phyloP scores from a whole-genome alignment of 2,329 filamentous ascomycete species.

The Fusarium illudens region DNA sequence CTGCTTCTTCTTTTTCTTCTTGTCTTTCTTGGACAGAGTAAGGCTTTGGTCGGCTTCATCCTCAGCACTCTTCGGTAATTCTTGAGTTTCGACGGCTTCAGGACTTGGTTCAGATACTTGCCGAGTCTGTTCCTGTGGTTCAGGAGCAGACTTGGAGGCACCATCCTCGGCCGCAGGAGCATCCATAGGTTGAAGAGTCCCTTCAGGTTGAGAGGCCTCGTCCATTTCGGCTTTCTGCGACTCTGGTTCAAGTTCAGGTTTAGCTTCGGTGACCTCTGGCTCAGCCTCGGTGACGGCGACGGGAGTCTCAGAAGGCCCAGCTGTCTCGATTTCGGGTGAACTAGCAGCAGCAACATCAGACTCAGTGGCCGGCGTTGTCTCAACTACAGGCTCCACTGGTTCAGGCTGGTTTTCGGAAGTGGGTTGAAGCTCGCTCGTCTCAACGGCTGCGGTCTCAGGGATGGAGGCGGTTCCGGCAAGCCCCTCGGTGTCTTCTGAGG shows the following conservation, averaged over 20 bases:
- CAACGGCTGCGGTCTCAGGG: not conserved
- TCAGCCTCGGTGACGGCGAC: not conserved
- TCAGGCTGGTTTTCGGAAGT: not conserved
- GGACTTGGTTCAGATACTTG: not conserved
- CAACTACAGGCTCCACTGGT: not conserved
- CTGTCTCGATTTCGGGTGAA: not conserved
- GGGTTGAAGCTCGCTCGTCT: not conserved
- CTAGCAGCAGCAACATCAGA: not conserved
- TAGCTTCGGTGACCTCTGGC: not conserved
- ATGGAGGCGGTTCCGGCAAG: not conserved
- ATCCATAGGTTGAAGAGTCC: not conserved
- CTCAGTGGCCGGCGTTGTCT: not conserved
- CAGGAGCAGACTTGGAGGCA: not conserved
- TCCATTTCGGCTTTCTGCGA: not conserved
- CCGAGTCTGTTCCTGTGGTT: not conserved
- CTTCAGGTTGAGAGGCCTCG: not conserved
- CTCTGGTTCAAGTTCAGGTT: not conserved
- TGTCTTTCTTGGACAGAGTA: conserved; percentile 41
- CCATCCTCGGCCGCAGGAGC: not conserved
- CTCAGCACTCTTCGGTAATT: conserved; percentile 7
- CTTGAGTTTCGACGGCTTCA: not conserved
- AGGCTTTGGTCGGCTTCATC: conserved; percentile 9
- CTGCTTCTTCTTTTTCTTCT: conserved; percentile 43
- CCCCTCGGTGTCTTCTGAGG: not conserved
- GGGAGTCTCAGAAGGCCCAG: not conserved